Conservation (phyloP, 2,329 filamentous ascomycete genomes). For the Colletotrichum acutatum region DNA sequence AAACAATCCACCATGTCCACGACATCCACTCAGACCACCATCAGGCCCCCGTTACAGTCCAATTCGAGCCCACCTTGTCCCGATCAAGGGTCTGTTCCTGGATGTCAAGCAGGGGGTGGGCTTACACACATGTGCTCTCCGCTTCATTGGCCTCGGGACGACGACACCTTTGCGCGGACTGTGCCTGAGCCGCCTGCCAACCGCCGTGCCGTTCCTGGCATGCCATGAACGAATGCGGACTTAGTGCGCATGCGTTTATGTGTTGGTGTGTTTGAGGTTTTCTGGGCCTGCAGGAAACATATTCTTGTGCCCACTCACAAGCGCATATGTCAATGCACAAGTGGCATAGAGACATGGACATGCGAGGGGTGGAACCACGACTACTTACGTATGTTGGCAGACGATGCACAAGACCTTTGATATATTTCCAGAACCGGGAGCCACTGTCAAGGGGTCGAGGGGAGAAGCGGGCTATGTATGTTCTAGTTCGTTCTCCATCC, state of each 20-base stretch:
- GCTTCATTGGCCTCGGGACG: slow-evolving; percentile 18
- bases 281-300: slow-evolving; percentile 13
- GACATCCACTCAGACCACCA: background rate
- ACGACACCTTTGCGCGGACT: slow-evolving; percentile 9
- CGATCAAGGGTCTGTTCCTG: slow-evolving; percentile 22
- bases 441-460: slow-evolving; percentile 11
- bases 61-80: background rate
- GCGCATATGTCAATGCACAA: background rate
- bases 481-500: slow-evolving; percentile 20
- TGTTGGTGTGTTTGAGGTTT: background rate
- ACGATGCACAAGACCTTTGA: background rate
- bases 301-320: background rate
- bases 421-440: slow-evolving; percentile 3
- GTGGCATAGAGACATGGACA: background rate
- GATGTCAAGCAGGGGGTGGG: slow-evolving; percentile 4
- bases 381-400: background rate
- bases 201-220: slow-evolving; percentile 23
- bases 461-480: background rate
- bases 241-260: background rate
- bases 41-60: background rate
- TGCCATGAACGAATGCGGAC: background rate
- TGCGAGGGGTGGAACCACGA: background rate
- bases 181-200: slow-evolving; percentile 29
- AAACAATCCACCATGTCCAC: background rate
- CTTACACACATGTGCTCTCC: slow-evolving; percentile 13